Percentiles rank a stretch among this genome's conserved stretches.
Conservation (phyloP, 805 yeast genomes). For the Candida ipomoeae region DNA sequence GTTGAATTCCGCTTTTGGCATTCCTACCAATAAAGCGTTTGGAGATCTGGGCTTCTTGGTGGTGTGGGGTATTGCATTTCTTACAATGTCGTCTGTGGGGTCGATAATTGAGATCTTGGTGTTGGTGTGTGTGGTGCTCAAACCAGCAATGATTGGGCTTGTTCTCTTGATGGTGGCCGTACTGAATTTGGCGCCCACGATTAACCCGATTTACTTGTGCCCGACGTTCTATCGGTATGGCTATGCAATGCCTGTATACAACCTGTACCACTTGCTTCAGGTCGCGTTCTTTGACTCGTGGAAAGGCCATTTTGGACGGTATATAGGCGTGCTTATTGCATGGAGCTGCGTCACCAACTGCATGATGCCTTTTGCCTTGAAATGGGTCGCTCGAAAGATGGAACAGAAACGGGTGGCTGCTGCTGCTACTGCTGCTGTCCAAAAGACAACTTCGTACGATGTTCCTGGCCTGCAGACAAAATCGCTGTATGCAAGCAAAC, state of each 20-base stretch:
- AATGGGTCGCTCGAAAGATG: conserved; percentile 12
- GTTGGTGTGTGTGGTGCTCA: conserved; percentile 20
- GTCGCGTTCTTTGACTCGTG: conserved; percentile 31
- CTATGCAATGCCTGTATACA: conserved; percentile 33
- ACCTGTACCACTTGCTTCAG: conserved; percentile 28
- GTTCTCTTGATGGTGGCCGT: conserved; percentile 26
- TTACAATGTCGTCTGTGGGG: conserved; percentile 31
- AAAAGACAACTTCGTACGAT: neutral
- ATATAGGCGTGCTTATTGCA: conserved; percentile 28
- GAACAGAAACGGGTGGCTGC: conserved; percentile 8
- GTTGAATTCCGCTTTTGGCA: conserved; percentile 28
- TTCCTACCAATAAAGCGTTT: conserved; percentile 20
- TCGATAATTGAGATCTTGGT: conserved; percentile 27
- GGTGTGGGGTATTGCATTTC: conserved; percentile 28
- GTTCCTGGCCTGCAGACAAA: no score
- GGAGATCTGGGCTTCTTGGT: conserved; percentile 33
- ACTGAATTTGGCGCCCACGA: conserved; percentile 27
- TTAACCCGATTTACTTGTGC: conserved; percentile 28
- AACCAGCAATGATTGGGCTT: conserved; percentile 28
- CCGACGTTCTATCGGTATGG: conserved; percentile 34
- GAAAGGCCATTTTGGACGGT: conserved; percentile 32
- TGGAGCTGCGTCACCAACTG: conserved; percentile 29
- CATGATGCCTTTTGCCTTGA: conserved; percentile 26
- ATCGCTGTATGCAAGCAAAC: neutral
- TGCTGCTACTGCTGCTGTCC: conserved; percentile 3